Evolutionary conservation across 1,284 basidiomycete species (phyloP), one percentile per base, ranked within the genome.

Genomic region (Sparassis latifolia): DNA sequence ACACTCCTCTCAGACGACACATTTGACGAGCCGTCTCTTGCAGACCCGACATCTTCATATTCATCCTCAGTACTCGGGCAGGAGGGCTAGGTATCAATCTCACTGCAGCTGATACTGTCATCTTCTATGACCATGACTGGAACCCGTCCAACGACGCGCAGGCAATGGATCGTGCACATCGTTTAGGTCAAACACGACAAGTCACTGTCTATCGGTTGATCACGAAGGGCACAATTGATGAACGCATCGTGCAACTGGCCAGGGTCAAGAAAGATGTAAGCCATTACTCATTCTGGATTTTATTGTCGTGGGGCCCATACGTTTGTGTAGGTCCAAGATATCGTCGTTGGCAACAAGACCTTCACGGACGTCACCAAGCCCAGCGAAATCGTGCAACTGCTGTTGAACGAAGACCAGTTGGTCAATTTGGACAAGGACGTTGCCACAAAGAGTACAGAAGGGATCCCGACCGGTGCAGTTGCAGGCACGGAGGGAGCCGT

Each of bases 41-140:
- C 57, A 95, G 93, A 62, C 84, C 93, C 10, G 95, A 98, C 57
- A 91, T 97, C 54, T 98, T 97, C 65, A 81, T 97, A 47, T 98
- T 98, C 76, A 76, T 98, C 57, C 80, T 99, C 40, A 97, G 93
- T 66, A 99, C 97, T 0, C 83, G 95, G 51, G 97, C 97, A 29
- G 97, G 97, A 68, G 97, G 97, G 54, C 75, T 99, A 51, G 97
- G 97, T 63, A 99, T 99, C 77, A 99, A 99, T 67, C 73, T 99
- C 50, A 99, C 96, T 1, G 96, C 96, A 2, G 97, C 97, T 2
- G 94, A 97, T 65, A 98, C 97, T 1, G 97, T 99, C 56, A 75
- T 99, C 51, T 99, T 99, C 70, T 97, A 98, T 67, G 97, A 99
- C 66, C 94, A 97, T 64, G 97, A 99, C 65, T 99, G 97, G 97